phyloP scores from a whole-genome alignment of 139 green algal genomes.

The Haematococcus lacustris region DNA sequence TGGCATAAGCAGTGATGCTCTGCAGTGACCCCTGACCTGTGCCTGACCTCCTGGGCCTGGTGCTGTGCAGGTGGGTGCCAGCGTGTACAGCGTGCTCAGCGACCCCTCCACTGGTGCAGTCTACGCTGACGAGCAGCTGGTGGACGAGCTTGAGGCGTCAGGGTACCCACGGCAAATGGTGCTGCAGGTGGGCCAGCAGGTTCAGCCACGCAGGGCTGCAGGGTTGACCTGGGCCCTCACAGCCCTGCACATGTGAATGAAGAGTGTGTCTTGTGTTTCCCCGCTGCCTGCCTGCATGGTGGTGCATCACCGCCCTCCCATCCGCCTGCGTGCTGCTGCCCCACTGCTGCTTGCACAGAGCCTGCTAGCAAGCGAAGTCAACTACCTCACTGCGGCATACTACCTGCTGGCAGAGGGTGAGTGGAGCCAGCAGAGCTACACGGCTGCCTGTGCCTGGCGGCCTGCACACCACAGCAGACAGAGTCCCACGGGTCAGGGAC shows the following conservation, averaged over 20 bases:
- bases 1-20: no score
- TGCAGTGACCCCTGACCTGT: no score
- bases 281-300: background rate
- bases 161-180: constrained; percentile 26
- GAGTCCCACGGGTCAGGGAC: no score
- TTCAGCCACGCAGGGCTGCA: background rate
- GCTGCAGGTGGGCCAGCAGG: constrained; percentile 7
- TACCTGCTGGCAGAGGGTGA: constrained; percentile 52
- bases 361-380: constrained; percentile 33
- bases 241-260: background rate
- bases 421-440: no score
- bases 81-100: constrained; percentile 18
- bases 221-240: background rate
- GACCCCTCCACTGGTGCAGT: constrained; percentile 17
- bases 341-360: constrained; percentile 16
- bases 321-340: background rate
- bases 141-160: constrained; percentile 33
- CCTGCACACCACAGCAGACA: no score
- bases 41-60: no score
- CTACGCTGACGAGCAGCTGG: constrained; percentile 28
- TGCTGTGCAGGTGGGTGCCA: constrained; percentile 24
- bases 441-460: no score
- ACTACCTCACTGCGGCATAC: constrained; percentile 51
- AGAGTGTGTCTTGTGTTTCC: background rate
- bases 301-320: background rate